A percentile compares a stretch with the other conserved stretches of the same genome.
Conservation (phyloP, 2,329 filamentous ascomycete genomes). For the Endothia cerciana region DNA sequence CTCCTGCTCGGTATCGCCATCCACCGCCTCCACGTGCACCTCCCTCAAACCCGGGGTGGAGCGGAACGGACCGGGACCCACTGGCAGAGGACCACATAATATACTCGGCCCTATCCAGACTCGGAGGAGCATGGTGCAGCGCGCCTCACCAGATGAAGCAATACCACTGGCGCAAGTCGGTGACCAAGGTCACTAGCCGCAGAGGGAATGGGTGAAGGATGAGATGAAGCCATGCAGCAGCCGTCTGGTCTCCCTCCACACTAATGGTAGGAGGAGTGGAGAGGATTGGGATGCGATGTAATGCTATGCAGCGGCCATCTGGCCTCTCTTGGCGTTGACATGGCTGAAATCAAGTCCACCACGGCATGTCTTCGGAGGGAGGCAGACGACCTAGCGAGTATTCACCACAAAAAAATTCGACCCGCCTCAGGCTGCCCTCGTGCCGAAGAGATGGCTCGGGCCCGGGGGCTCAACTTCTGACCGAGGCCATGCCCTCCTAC, state of each 20-base stretch:
- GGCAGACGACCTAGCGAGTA: background rate
- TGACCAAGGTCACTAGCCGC: background rate
- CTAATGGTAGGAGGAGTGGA: background rate
- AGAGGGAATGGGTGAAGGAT: background rate
- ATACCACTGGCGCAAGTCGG: background rate
- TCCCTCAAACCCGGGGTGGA: background rate
- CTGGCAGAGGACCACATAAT: background rate
- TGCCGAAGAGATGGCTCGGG: background rate
- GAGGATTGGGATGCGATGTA: background rate
- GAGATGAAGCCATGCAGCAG: background rate
- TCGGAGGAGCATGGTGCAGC: background rate
- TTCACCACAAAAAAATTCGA: background rate
- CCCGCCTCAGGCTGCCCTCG: background rate
- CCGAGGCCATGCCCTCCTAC: background rate
- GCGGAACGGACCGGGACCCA: constrained; percentile 1
- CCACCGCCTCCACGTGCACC: background rate
- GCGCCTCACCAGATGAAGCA: background rate
- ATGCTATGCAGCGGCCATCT: background rate
- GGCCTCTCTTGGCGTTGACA: background rate
- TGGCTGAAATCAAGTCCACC: background rate
- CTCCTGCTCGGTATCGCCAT: background rate
- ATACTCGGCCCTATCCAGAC: background rate
- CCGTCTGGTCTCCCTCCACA: background rate
- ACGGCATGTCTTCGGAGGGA: background rate
- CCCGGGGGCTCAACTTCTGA: background rate